Percentiles rank a stretch among this genome's conserved stretches.
These are phyloP conservation scores for Trypanosoma congolense DNA, from an alignment of 208 protist species.

Conservation along the genomic window DNA sequence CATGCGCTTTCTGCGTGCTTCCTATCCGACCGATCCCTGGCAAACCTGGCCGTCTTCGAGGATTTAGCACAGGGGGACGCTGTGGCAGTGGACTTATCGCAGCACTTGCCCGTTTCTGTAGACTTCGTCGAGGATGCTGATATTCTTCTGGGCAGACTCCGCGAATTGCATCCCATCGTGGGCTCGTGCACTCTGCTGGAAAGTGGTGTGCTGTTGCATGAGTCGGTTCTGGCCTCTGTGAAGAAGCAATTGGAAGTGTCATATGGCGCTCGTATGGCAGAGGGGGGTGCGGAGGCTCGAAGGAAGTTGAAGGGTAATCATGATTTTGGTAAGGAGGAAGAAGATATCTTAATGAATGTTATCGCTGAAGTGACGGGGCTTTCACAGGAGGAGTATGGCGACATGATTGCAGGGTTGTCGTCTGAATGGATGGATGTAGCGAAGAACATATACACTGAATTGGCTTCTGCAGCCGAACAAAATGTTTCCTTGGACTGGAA, in stretches of 20 bases:
- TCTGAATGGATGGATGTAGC: slow-evolving; percentile 34
- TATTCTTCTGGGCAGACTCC: slow-evolving; percentile 34
- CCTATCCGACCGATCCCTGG: slow-evolving; percentile 50
- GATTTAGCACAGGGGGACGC: slow-evolving; percentile 44
- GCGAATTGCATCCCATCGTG: slow-evolving; percentile 53
- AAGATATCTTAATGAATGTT: slow-evolving; percentile 20
- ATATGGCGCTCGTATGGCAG: slow-evolving; percentile 8
- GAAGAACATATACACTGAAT: slow-evolving; percentile 28
- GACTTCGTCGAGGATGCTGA: slow-evolving; percentile 46
- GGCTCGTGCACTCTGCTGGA: slow-evolving; percentile 30
- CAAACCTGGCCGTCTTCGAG: slow-evolving; percentile 46
- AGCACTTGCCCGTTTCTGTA: slow-evolving; percentile 45
- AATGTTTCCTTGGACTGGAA: slow-evolving; percentile 39
- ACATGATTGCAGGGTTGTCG: slow-evolving; percentile 29
- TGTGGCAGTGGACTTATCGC: slow-evolving; percentile 35
- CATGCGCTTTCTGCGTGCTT: slow-evolving; percentile 55
- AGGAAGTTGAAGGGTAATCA: slow-evolving; percentile 10
- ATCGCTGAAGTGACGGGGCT: slow-evolving; percentile 22
- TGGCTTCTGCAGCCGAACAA: slow-evolving; percentile 19
- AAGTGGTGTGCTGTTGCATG: slow-evolving; percentile 31
- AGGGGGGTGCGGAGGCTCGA: slow-evolving; percentile 1
- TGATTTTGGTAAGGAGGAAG: slow-evolving; percentile 12
- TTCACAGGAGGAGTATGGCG: slow-evolving; percentile 6
- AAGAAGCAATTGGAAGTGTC: slow-evolving; percentile 22
- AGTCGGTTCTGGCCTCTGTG: slow-evolving; percentile 26